A percentile compares a stretch with the other conserved stretches of the same genome.
phyloP scores from a whole-genome alignment of 148 eudicot species.

The Rheum nobile region DNA sequence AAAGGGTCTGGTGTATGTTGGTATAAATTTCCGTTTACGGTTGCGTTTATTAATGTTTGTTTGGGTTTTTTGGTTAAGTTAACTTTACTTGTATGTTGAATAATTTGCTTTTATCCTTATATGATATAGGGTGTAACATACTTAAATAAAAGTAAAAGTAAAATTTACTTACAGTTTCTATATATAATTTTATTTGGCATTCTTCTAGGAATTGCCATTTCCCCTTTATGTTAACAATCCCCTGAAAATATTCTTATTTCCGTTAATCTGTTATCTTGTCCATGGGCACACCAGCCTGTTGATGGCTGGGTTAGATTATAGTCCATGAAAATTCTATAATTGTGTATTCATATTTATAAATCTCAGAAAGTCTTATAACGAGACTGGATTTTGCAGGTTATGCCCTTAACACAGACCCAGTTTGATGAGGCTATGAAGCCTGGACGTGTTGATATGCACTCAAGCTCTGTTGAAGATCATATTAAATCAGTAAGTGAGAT shows the following conservation, averaged over 20 bases:
- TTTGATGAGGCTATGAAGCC: slow-evolving; percentile 91
- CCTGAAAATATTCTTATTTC: background rate
- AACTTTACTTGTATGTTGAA: background rate
- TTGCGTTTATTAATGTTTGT: no score
- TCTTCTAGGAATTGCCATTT: background rate
- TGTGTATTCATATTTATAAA: background rate
- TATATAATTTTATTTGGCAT: background rate
- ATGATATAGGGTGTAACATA: no score
- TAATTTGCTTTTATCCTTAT: background rate
- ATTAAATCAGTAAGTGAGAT: slow-evolving; percentile 31
- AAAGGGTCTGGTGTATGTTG: no score
- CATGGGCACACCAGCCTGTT: background rate
- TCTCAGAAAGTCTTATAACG: background rate
- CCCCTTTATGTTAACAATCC: no score
- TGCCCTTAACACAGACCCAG: slow-evolving; percentile 80
- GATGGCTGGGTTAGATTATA: background rate
- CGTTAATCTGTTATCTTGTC: no score
- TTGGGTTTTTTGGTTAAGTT: background rate
- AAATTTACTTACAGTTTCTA: background rate
- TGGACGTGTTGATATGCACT: slow-evolving; percentile 37
- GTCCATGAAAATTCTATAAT: background rate
- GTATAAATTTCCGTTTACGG: no score
- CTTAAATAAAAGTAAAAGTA: background rate
- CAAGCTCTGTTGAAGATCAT: slow-evolving; percentile 34
- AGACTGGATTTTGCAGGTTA: slow-evolving; percentile 38